A percentile compares a stretch with the other conserved stretches of the same genome.
These are phyloP conservation scores for Meredithiella fracta DNA, from an alignment of 2,329 filamentous ascomycete species.

Conservation along the genomic window DNA sequence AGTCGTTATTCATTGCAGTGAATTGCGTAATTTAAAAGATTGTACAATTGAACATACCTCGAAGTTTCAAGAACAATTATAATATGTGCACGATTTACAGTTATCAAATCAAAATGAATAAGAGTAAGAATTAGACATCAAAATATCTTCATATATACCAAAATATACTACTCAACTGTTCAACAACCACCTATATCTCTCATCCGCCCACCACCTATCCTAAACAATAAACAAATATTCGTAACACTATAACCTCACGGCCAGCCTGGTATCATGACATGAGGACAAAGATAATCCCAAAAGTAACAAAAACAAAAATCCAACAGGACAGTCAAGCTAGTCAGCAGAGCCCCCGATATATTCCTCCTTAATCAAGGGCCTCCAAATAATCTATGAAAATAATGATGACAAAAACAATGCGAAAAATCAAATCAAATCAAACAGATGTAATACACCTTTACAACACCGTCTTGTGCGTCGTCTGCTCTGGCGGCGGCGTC, in stretches of 20 bases:
- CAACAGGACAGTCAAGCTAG: background rate
- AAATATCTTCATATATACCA: background rate
- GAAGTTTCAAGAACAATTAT: too few relatives aligned
- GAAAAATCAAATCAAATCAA: background rate
- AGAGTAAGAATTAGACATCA: background rate
- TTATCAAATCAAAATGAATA: too few relatives aligned
- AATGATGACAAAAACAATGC: background rate
- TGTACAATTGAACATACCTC: too few relatives aligned
- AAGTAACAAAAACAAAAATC: slow-evolving; percentile 2
- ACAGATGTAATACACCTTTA: background rate
- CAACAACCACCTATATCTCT: too few relatives aligned
- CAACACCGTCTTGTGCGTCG: slow-evolving; percentile 11
- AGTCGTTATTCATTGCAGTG: too few relatives aligned
- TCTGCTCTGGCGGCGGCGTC: slow-evolving; percentile 11
- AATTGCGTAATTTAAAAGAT: too few relatives aligned
- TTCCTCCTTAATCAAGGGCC: too few relatives aligned
- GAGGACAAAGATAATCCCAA: slow-evolving; percentile 10
- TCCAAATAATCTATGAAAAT: too few relatives aligned
- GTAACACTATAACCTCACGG: background rate
- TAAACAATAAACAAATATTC: slow-evolving; percentile 1
- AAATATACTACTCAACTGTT: background rate
- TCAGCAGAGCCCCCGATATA: too few relatives aligned
- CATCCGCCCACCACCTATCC: background rate
- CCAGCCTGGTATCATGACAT: slow-evolving; percentile 1
- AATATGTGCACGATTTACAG: too few relatives aligned